Percentiles rank a stretch among this genome's conserved stretches.
Evolutionary conservation across 2,329 filamentous ascomycete genomes (phyloP).

Genomic region (Coleophoma eucalyptorum): DNA sequence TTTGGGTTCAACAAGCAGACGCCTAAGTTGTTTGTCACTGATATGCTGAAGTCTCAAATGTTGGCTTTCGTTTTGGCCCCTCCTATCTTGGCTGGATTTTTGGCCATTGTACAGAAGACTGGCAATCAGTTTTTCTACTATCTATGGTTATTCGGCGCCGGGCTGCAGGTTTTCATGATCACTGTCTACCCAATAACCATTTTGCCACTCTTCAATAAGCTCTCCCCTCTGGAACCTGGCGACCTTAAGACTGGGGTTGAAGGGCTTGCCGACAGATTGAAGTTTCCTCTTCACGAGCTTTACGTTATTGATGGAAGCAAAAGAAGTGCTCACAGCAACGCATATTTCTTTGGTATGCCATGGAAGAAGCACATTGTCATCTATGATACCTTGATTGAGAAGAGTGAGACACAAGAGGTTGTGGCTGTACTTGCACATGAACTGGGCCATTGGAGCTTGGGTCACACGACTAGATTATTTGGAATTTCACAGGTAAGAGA

Average conservation of each 20-base stretch:
- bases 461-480: conserved; percentile 90
- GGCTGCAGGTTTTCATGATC: conserved; percentile 89
- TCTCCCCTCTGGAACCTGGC: conserved; percentile 85
- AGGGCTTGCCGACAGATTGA: conserved; percentile 72
- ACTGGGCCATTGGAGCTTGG: conserved; percentile 93
- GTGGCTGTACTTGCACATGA: conserved; percentile 94
- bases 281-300: conserved; percentile 89
- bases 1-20: conserved; percentile 99
- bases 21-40: conserved; percentile 77
- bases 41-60: conserved; percentile 87
- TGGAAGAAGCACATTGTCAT: conserved; percentile 99
- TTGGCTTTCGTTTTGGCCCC: conserved; percentile 76
- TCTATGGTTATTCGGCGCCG: conserved; percentile 88
- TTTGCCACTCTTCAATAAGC: conserved; percentile 95
- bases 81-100: conserved; percentile 86
- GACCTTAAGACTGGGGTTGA: conserved; percentile 86
- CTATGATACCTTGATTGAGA: conserved; percentile 95
- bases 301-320: conserved; percentile 94
- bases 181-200: conserved; percentile 95
- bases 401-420: conserved; percentile 87
- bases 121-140: conserved; percentile 97
- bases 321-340: conserved; percentile 83
- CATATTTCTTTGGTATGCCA: conserved; percentile 94
- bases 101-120: conserved; percentile 91
- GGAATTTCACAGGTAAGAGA: conserved; percentile 70